Evolutionary conservation across 75 land plant genomes (phyloP).

Genomic region (Chamaecyparis obtusa): DNA sequence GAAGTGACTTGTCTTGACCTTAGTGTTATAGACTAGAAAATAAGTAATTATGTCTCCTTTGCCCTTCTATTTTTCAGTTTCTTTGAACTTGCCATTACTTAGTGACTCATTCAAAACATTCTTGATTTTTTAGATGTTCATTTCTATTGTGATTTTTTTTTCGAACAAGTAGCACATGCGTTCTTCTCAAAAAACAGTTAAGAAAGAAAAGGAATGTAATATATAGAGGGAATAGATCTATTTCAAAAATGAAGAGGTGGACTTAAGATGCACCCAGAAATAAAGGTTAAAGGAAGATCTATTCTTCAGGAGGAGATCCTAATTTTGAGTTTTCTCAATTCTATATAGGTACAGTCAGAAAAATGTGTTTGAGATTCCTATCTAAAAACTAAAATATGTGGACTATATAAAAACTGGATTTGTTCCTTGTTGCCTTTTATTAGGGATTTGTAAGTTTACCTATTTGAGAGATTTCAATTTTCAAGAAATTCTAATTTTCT

Average conservation of each 20-base stretch:
- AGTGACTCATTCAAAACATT: no score
- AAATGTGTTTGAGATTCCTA: background rate
- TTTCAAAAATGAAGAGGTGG: background rate
- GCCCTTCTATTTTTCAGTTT: no score
- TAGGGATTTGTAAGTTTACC: background rate
- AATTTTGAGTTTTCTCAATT: background rate
- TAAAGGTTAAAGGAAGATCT: background rate
- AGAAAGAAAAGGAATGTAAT: background rate
- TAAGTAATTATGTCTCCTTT: no score
- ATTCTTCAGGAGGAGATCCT: background rate
- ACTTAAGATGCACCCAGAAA: background rate
- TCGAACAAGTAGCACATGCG: no score
- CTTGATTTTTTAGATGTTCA: no score
- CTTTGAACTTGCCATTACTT: no score
- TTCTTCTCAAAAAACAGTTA: background rate
- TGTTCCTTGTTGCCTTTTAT: background rate
- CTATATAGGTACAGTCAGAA: background rate
- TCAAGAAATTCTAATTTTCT: no score
- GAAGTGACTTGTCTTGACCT: no score
- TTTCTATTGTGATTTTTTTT: no score
- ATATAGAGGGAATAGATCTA: background rate
- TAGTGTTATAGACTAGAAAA: no score
- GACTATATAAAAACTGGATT: background rate
- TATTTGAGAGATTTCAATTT: no score
- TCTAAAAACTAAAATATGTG: background rate